phyloP scores from a whole-genome alignment of 2,329 filamentous ascomycete genomes.

The Fusarium ramigenum region DNA sequence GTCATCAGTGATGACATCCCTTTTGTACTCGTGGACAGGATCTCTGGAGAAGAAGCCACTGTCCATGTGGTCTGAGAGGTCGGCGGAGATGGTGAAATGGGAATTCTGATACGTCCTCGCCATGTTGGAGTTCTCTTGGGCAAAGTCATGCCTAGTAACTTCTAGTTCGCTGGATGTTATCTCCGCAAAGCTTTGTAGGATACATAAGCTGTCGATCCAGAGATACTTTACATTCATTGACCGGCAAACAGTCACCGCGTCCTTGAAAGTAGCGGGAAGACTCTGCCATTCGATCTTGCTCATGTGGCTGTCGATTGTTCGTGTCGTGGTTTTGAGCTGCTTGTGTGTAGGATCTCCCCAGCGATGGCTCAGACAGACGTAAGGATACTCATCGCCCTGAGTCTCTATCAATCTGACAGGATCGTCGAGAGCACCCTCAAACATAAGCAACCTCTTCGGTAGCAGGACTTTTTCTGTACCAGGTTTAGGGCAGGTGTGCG shows the following conservation, averaged over 20 bases:
- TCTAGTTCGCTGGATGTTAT: not conserved
- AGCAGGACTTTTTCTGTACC: not conserved
- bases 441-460: not conserved
- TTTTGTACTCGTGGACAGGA: not conserved
- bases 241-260: not conserved
- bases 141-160: not conserved
- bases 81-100: not conserved
- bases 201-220: not conserved
- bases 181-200: not conserved
- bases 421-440: not conserved
- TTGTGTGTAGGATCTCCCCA: not conserved
- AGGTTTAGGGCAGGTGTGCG: not conserved
- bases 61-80: not conserved
- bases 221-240: not conserved
- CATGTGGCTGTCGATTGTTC: not conserved
- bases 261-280: not conserved
- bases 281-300: not conserved
- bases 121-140: not conserved
- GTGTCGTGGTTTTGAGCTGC: not conserved
- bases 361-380: not conserved
- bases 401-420: not conserved
- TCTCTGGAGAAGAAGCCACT: not conserved
- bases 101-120: not conserved
- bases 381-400: not conserved
- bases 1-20: fast-evolving